Evolutionary conservation across 2,329 filamentous ascomycete genomes (phyloP).

Genomic region (Colletotrichum noveboracense): DNA sequence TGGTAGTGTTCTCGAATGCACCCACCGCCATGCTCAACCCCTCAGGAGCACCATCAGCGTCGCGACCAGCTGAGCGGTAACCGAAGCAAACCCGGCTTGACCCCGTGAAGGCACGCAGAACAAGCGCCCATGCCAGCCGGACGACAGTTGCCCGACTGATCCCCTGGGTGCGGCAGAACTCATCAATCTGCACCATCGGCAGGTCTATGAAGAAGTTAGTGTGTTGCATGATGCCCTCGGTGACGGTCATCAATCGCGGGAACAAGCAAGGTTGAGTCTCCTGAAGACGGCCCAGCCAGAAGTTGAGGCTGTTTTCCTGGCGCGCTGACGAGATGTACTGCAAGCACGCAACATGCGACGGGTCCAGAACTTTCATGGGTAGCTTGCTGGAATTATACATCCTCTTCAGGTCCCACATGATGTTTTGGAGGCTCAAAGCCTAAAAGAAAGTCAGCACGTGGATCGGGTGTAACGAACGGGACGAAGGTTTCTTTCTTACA

Average conservation of each 20-base stretch:
- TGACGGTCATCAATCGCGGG: constrained; percentile 39
- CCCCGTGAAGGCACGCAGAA: constrained; percentile 60
- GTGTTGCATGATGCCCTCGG: constrained; percentile 33
- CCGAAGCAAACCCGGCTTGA: constrained; percentile 61
- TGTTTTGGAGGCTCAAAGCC: constrained; percentile 44
- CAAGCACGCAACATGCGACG: constrained; percentile 44
- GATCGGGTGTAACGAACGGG: not conserved
- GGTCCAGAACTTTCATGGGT: constrained; percentile 35
- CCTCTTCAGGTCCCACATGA: constrained; percentile 52
- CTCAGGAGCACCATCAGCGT: constrained; percentile 43
- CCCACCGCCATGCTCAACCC: constrained; percentile 49
- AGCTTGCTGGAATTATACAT: constrained; percentile 45
- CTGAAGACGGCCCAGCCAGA: constrained; percentile 48
- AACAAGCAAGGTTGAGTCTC: constrained; percentile 49
- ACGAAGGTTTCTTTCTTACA: constrained; percentile 27
- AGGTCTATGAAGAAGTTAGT: constrained; percentile 46
- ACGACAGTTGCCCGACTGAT: constrained; percentile 56
- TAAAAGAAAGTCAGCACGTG: not conserved
- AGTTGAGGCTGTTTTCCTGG: constrained; percentile 42
- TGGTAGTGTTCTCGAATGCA: constrained; percentile 46
- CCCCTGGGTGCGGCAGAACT: constrained; percentile 43
- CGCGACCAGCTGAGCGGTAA: constrained; percentile 49
- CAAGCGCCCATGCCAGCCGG: constrained; percentile 64
- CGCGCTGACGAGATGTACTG: constrained; percentile 38
- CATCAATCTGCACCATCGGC: constrained; percentile 42